Base-by-base conservation (phyloP, 1,139 yeast genomes). In the Geotrichum australiense region DNA sequence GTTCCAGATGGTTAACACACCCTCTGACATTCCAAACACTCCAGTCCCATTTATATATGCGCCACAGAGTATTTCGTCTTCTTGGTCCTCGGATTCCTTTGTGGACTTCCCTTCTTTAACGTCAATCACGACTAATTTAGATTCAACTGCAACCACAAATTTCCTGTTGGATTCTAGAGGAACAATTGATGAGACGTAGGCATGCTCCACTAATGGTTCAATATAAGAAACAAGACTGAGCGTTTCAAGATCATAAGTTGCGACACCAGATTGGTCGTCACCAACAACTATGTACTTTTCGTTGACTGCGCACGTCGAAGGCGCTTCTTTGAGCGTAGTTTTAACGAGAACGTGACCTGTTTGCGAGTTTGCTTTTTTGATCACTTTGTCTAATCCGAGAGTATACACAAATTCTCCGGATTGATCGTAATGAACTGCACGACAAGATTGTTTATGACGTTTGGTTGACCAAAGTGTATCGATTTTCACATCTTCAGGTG, bases 1-100 rank as follows among this genome's bases (percentile, higher is more conserved):
- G 55, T 80, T 82, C 98, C 97, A 91, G n/a, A 83, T 69, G 0
- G 97, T 86, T 5, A 86, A 71, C n/a, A 86, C 74, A 2, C 97
- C 97, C 58, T 83, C 94, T 2, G 94, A 89, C 78, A 87, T 89
- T 37, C 87, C 89, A 54, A 89, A 78, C 0, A 82, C 83, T 16
- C 80, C 68, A 2, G 78, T 78, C 2, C 74, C 68, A 46, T 76
- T 80, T 28, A 72, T 73, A 26, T 57, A 43, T 37, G 85, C 69
- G 59, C 87, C 82, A 37, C 91, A 71, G 39, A 89, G 63, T 24
- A 91, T 66, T 58, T 91, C 98, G 56, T 91, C 97, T 51, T 84
- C 96, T 63, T 91, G 98, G 56, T 87, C 91, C 51, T 87, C 97
- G 26, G 82, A 74, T 1, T 74, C 66, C 3, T 76, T 56, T 0